Percentiles rank a stretch among this genome's conserved stretches.
phyloP scores from a whole-genome alignment of 371 early-diverging fungal genomes.

The Syncephalastrum monosporum region DNA sequence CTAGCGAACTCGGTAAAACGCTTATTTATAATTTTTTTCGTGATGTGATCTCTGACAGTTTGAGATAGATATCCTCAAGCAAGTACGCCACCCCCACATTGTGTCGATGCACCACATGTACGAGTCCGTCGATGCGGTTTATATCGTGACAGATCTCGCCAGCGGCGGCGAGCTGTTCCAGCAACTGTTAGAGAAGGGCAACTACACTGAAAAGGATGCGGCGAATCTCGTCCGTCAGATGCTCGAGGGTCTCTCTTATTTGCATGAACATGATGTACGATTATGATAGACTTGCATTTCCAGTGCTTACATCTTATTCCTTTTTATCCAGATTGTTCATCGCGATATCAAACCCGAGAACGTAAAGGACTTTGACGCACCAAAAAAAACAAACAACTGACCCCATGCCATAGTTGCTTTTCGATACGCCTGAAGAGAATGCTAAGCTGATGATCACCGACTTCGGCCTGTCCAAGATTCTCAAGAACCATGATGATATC shows the following conservation, averaged over 20 bases:
- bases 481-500: constrained; percentile 64
- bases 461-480: constrained; percentile 78
- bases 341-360: constrained; percentile 89
- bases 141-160: constrained; percentile 82
- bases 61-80: constrained; percentile 62
- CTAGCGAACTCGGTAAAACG: constrained; percentile 67
- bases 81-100: constrained; percentile 80
- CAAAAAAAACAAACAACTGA: neutral
- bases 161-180: constrained; percentile 89
- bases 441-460: constrained; percentile 71
- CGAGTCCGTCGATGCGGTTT: constrained; percentile 78
- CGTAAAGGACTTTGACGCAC: constrained; percentile 16
- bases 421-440: constrained; percentile 49
- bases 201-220: constrained; percentile 79
- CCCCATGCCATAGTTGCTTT: constrained; percentile 45
- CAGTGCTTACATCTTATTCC: neutral
- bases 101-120: constrained; percentile 77
- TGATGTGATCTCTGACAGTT: neutral
- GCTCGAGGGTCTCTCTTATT: constrained; percentile 74
- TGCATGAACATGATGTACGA: constrained; percentile 68
- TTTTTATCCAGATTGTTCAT: constrained; percentile 66
- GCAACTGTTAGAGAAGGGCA: constrained; percentile 73
- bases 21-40: no score
- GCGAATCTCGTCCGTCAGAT: constrained; percentile 68
- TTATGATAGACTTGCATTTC: no score